Evolutionary conservation across 2,329 filamentous ascomycete genomes (phyloP).

Genomic region (Penicillium paneum): DNA sequence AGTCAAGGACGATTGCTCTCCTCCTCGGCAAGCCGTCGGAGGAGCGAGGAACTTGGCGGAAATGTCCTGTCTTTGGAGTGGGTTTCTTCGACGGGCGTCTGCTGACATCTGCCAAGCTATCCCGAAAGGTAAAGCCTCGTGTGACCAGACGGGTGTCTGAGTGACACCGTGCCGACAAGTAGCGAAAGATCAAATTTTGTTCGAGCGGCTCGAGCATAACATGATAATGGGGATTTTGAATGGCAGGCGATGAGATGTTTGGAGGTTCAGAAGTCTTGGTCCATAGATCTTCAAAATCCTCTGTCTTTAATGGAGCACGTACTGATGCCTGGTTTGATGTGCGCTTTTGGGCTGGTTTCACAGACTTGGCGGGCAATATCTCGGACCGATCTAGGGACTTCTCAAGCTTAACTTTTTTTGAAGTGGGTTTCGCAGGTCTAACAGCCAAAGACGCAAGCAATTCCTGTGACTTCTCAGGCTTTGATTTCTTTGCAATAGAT

Average conservation of each 20-base stretch:
- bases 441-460: neutral
- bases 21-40: neutral
- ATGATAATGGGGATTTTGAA: neutral
- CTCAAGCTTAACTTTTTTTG: neutral
- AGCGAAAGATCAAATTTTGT: slow-evolving; percentile 6
- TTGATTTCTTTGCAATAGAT: neutral
- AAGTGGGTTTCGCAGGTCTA: neutral
- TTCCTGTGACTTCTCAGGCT: neutral
- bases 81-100: slow-evolving; percentile 2
- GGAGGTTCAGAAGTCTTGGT: neutral
- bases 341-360: neutral
- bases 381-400: neutral
- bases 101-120: neutral
- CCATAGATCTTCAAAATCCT: neutral
- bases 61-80: neutral
- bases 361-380: neutral
- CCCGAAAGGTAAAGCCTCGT: neutral
- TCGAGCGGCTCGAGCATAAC: neutral
- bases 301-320: neutral
- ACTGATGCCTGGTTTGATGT: neutral
- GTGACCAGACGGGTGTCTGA: slow-evolving; percentile 3
- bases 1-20: slow-evolving; percentile 47
- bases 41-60: slow-evolving; percentile 1
- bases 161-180: slow-evolving; percentile 5
- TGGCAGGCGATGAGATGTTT: neutral